A percentile compares a stretch with the other conserved stretches of the same genome.
Evolutionary conservation across 2,329 filamentous ascomycete genomes (phyloP).

Genomic region (Cadophora sp.): DNA sequence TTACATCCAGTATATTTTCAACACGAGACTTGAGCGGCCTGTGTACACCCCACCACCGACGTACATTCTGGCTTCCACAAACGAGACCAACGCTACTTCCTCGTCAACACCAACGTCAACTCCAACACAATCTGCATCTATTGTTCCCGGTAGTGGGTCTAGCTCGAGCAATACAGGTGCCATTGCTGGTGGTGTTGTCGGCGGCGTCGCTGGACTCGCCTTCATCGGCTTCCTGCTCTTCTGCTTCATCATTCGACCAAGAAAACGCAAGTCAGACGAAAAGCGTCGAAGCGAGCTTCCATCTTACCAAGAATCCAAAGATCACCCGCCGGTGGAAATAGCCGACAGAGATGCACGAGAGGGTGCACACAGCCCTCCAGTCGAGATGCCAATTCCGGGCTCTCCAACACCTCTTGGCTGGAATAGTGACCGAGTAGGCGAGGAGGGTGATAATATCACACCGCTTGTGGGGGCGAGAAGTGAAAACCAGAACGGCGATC

Average conservation of each 20-base stretch:
- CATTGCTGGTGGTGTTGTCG: neutral
- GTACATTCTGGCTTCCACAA: neutral
- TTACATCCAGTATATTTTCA: neutral
- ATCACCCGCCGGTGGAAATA: neutral
- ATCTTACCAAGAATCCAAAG: slow-evolving; percentile 2
- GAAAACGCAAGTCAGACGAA: neutral
- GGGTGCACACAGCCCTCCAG: neutral
- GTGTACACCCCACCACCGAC: neutral
- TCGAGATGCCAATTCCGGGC: too few species aligned
- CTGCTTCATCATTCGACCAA: too few species aligned
- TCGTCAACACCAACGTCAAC: neutral
- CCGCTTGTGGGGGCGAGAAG: neutral
- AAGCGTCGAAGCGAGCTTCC: slow-evolving; percentile 1
- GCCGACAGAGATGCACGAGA: neutral
- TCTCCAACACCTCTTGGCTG: neutral
- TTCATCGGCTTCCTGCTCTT: neutral
- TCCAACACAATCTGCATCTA: neutral
- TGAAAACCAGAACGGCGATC: neutral
- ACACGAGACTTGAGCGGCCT: neutral
- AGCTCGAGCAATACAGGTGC: neutral
- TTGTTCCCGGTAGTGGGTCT: too few species aligned
- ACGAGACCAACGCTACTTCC: neutral
- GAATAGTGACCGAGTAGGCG: neutral
- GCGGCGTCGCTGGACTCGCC: neutral
- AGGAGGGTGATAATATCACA: neutral